A percentile compares a stretch with the other conserved stretches of the same genome.
Evolutionary conservation across 2,329 filamentous ascomycete genomes (phyloP).

Genomic region (Passalora sequoiae): DNA sequence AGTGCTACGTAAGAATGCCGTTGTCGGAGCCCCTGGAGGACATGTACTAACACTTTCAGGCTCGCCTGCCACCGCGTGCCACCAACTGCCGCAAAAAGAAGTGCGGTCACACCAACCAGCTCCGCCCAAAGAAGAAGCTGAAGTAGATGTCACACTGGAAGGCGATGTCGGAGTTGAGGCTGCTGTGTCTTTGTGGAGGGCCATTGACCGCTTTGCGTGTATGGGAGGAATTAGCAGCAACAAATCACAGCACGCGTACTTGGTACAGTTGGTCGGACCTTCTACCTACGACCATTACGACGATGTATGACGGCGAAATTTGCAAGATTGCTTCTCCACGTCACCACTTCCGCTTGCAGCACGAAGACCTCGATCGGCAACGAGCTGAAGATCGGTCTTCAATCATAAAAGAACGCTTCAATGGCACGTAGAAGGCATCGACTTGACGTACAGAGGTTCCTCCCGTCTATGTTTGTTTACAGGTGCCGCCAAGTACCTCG

Average conservation of each 20-base stretch:
- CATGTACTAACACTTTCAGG: slow-evolving; percentile 37
- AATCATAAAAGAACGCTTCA: no score
- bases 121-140: slow-evolving; percentile 99
- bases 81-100: slow-evolving; percentile 99
- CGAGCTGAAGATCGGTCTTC: no score
- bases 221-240: slow-evolving; percentile 3
- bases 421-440: no score
- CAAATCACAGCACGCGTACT: slow-evolving; percentile 12
- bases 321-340: background rate
- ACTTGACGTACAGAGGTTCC: no score
- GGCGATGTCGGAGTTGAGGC: slow-evolving; percentile 13
- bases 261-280: slow-evolving; percentile 5
- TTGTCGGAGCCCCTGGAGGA: slow-evolving; percentile 16
- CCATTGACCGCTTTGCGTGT: slow-evolving; percentile 5
- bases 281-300: background rate
- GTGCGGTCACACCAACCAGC: slow-evolving; percentile 99
- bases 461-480: no score
- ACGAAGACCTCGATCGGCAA: no score
- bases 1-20: slow-evolving; percentile 77
- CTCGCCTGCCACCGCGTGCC: slow-evolving; percentile 90
- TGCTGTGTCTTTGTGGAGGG: slow-evolving; percentile 9
- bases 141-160: slow-evolving; percentile 54
- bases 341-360: background rate
- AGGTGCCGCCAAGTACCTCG: no score
- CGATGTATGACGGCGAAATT: background rate